These are phyloP conservation scores for Centrapalus pauciflorus DNA, from an alignment of 129 eudicot species.

Conservation along the genomic window DNA sequence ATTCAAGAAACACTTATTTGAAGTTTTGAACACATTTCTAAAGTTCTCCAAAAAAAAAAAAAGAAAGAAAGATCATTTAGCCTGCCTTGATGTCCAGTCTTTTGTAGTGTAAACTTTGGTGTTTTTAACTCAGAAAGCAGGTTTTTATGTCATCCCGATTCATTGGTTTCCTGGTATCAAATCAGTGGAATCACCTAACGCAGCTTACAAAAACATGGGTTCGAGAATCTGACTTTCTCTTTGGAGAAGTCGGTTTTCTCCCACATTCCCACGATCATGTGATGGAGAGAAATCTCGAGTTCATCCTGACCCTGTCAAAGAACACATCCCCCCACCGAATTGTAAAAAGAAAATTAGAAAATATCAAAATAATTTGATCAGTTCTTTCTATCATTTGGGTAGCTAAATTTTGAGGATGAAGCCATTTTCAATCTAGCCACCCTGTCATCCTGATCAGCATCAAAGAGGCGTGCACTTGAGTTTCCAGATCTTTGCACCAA, in stretches of 20 bases:
- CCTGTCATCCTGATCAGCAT: slow-evolving; percentile 43
- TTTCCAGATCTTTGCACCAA: slow-evolving; percentile 39
- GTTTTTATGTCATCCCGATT: not conserved
- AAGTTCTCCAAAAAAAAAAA: too few relatives aligned
- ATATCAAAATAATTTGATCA: not conserved
- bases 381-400: slow-evolving; percentile 17
- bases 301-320: not conserved
- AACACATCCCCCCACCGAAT: not conserved
- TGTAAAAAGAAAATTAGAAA: not conserved
- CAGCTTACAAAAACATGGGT: slow-evolving; percentile 9
- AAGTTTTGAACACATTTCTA: too few relatives aligned
- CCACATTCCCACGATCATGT: not conserved
- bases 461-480: slow-evolving; percentile 58
- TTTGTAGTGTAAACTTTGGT: not conserved
- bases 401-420: slow-evolving; percentile 28
- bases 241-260: not conserved
- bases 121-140: not conserved
- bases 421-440: slow-evolving; percentile 19
- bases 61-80: too few relatives aligned
- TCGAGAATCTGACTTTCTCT: slow-evolving; percentile 5
- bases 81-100: too few relatives aligned
- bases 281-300: not conserved
- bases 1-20: too few relatives aligned
- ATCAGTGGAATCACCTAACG: not conserved
- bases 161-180: not conserved